Evolutionary conservation across 345 rosid species (phyloP), one percentile per base, ranked within the genome.

Genomic region (Lumnitzera racemosa): DNA sequence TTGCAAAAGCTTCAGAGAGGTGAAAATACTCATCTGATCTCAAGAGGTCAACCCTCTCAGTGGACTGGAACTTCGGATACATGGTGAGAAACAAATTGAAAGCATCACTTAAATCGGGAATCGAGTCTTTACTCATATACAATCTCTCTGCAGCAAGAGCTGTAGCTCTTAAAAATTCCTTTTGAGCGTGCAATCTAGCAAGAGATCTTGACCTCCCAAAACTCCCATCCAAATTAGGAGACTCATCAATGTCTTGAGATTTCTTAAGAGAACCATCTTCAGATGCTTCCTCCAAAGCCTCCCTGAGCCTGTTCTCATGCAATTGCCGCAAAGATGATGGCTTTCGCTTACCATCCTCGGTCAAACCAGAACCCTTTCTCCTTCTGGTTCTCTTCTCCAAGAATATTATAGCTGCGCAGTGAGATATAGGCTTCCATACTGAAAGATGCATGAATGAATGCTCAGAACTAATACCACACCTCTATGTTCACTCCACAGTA

Each of bases 281-380:
- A 24, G 95, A 90, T 53, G 97, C 97, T 68, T 82, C 97, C 62
- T 90, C 95, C 3, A 90, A 77, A 74, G 97, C 97, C 76, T 90
- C 97, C 20, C 80, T 74, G 6, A 90, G 84, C 74, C 70, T 85
- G 73, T 79, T 80, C 61, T 90, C 97, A 54, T 90, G 90, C 61
- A 90, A 53, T 66, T 78, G 87, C 24, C 95, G 85, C 57, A 87
- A 81, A 48, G 80, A 49, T 1, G 78, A 69, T 57, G 85, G 69
- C 73, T 72, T 80, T 58, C 72, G 67, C 69, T 65, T 76, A 14
- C 61, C 75, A 48, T 80, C 80, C 52, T 70, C 75, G 20, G 69
- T 58, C 68, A 78, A 75, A 70, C 80, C 80, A 59, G 86, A 80
- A 17, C 79, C 78, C 55, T 71, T 76, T 75, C 82, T 81, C 67